Evolutionary conservation across 2,329 filamentous ascomycete genomes (phyloP).

Genomic region (Chlorencoelia australis): DNA sequence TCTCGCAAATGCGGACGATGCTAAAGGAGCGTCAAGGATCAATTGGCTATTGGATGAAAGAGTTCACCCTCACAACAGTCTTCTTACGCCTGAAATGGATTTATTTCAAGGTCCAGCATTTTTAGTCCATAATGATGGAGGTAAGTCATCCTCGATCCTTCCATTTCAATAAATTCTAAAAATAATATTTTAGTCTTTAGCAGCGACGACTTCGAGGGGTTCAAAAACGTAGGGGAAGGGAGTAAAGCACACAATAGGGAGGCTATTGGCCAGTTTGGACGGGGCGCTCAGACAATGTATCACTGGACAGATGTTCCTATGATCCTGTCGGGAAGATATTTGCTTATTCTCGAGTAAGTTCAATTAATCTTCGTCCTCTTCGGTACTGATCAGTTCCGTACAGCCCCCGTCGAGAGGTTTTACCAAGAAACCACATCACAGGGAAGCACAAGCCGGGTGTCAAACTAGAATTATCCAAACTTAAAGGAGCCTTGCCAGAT

Average conservation of each 20-base stretch:
- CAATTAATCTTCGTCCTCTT: not conserved
- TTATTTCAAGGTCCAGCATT: constrained; percentile 25
- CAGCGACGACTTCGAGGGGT: constrained; percentile 25
- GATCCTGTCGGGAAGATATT: constrained; percentile 25
- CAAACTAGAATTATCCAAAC: constrained; percentile 15
- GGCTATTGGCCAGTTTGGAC: constrained; percentile 28
- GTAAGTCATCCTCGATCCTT: constrained; percentile 14
- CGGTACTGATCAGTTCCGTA: constrained; percentile 5
- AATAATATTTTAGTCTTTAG: constrained; percentile 23
- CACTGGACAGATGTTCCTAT: constrained; percentile 29
- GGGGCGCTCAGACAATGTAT: constrained; percentile 29
- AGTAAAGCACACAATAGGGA: constrained; percentile 23
- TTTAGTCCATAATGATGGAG: constrained; percentile 26
- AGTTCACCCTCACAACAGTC: constrained; percentile 8
- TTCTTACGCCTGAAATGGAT: constrained; percentile 20
- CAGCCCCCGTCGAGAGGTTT: constrained; percentile 20
- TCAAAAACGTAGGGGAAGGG: constrained; percentile 27
- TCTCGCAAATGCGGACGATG: constrained; percentile 30
- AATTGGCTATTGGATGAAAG: constrained; percentile 26
- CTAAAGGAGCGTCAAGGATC: constrained; percentile 19
- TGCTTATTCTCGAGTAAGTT: constrained; percentile 28
- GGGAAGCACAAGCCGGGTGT: constrained; percentile 17
- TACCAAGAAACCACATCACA: constrained; percentile 11
- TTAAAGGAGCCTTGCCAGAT: constrained; percentile 14
- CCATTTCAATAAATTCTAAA: not conserved